Evolutionary conservation across 495 filamentous ascomycete species (phyloP), one percentile per base, ranked within the genome.

Genomic region (Sporormia fimetaria): DNA sequence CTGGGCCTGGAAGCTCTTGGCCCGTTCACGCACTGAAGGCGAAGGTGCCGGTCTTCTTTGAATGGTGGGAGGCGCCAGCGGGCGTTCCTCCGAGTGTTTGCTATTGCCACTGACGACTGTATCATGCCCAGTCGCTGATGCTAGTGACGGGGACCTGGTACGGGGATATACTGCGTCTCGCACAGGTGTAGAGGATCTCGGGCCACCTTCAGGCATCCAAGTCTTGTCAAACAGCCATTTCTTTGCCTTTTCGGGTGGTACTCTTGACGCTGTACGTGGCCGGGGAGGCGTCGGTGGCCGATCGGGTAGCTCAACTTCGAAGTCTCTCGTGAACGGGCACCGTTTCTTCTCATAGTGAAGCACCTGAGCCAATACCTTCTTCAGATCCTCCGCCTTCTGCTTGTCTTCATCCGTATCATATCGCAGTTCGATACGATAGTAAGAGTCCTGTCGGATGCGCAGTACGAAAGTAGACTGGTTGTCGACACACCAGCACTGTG

Each of bases 401-500:
- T 65, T 62, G 41, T 90, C 75, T 17, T 80, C 75, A 0, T 68
- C 59, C 0, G 69, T 70, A 10, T 64, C 62, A 27, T 72, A 67
- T 2, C 86, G 82, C 6, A 94, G 57, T 51, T 94, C 87, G 50
- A 94, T 90, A 29, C 87, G 76, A 67, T 88, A 94, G 55, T 87
- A 93, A 32, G 78, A 78, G 11, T 85, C 74, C 20, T 76, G 70
- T 22, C 83, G 71, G 36, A 90, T 81, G 39, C 83, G 79, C 44
- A 94, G 54, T 4, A 90, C 80, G 52, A 90, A 93, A 44, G 78
- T 86, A 24, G 78, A 79, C 26, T 78, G 75, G 30, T 81, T 80
- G 56, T 93, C 83, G 15, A 94, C 83, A 61, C 82, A 90, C 87
- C 87, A 94, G 45, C 77, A 90, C 56, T 90, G 83, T 14, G 81